Base-by-base conservation (phyloP, 2,329 filamentous ascomycete species). In the Aspergillus cejpii region DNA sequence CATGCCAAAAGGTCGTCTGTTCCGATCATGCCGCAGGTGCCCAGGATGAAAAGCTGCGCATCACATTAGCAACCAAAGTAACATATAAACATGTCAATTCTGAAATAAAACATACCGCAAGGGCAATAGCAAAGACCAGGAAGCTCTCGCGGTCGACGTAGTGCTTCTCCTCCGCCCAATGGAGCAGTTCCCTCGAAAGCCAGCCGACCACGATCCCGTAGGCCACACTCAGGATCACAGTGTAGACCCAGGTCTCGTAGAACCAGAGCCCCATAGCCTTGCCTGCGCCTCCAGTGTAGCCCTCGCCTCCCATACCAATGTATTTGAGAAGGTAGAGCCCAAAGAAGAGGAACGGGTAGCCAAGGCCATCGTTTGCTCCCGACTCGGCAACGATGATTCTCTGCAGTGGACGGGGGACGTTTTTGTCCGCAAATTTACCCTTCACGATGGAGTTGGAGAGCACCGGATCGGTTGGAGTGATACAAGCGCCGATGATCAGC, bases 401-500 rank as follows among this genome's bases (percentile, higher is more conserved):
- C 69, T 94, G 88, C 39, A 96, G 71, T 21, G 83, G 78, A 45
- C 81, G 83, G 0, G 90, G 88, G 14, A 95, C 83, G 61, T 95
- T 92, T 57, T 89, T 84, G 59, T 95, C 89, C 1, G 90, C 90
- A 61, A 94, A 96, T 57, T 87, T 90, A 24, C 89, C 89, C 70
- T 95, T 95, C 37, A 95, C 87, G 45, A 95, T 94, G 2, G 85
- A 85, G 52, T 92, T 91, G 12, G 85, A 91, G 28, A 95, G 67
- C 1, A 95, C 81, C 0, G 90, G 90, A 57, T 96, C 90, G 0
- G 90, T 95, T 0, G 89, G 90, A 2, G 90, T 92, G n/a, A 96
- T 81, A 59, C 89, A 94, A 0, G 89, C 85, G 1, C 82, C 89
- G 8, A 94, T 74, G 12, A 83, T 85, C 8, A 95, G 74, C 0